phyloP scores from a whole-genome alignment of 441 rosid genomes.

The Erodium moschatum region DNA sequence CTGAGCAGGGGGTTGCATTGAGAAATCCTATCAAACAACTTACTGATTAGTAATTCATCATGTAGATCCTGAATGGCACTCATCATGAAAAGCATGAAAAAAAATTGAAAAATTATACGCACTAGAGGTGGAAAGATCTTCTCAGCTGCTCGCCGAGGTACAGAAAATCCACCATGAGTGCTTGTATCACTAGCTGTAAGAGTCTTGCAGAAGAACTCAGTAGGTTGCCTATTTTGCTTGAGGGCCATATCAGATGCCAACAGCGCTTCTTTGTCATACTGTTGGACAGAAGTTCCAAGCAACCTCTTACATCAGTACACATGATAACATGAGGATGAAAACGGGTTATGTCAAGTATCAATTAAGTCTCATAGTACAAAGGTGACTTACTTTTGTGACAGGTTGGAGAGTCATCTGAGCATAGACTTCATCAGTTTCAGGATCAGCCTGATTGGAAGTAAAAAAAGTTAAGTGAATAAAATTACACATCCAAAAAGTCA shows the following conservation, averaged over 20 bases:
- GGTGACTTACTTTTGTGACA: conserved; percentile 49
- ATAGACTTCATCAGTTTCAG: conserved; percentile 45
- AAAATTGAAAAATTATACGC: conserved; percentile 20
- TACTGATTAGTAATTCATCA: conserved; percentile 12
- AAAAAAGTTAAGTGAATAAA: conserved; percentile 2
- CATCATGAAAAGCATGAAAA: conserved; percentile 1
- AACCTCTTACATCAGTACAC: conserved; percentile 14
- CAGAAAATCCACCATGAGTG: conserved; percentile 96
- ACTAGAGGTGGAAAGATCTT: conserved; percentile 89
- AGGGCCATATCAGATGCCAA: conserved; percentile 77
- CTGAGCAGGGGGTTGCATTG: conserved; percentile 89
- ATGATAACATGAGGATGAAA: conserved; percentile 18
- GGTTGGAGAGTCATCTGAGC: conserved; percentile 79
- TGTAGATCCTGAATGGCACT: background rate
- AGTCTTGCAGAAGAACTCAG: conserved; percentile 90
- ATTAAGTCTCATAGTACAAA: background rate
- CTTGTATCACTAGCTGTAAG: conserved; percentile 67
- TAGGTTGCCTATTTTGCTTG: conserved; percentile 53
- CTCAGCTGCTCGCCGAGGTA: conserved; percentile 94
- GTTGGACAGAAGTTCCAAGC: conserved; percentile 23
- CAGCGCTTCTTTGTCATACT: conserved; percentile 83
- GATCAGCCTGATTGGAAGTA: conserved; percentile 53
- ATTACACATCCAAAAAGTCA: background rate
- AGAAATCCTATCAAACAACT: conserved; percentile 50
- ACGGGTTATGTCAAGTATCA: background rate